Evolutionary conservation across 2,329 filamentous ascomycete species (phyloP), one percentile per base, ranked within the genome.

Genomic region (Trichophaea hybrida): DNA sequence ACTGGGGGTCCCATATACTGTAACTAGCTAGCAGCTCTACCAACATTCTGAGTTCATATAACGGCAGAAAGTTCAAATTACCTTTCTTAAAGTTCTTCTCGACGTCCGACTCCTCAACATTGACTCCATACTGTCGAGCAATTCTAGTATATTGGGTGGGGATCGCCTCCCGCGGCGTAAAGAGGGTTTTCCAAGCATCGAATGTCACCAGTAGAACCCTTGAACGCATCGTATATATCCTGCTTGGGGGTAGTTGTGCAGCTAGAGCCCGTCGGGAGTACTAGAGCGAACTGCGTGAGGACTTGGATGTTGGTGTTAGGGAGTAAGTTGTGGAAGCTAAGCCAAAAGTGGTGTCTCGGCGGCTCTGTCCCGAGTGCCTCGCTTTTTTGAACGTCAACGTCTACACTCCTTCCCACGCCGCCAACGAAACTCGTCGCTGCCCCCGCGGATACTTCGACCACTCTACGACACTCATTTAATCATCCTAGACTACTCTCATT

Each of bases 121-220:
- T 65, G 44, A 82, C 66, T 2, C 80, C 80, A 67, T 77, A 74
- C 56, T 73, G 70, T 15, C 74, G 69, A 1, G 80, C 81, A 1
- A 78, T 72, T 17, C 74, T 70, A 40, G 71, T 74, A 68, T 85
- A 85, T 65, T 82, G 78, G 56, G 72, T 68, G 4, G 74, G 72
- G 6, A 84, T 75, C 1, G 78, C 71, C 7, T 68, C 66, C 53
- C 72, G 75, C 0, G 80, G 80, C 8, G 70, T 72, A 70, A 82
- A 83, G 1, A 85, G 72, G 0, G 81, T 85, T n/a, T 78, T 80
- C 65, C 83, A 84, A 4, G 81, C 81, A 68, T 85, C 81, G 57
- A 84, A 79, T 61, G 79, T 80, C 1, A 84, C 69, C 0, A 84
- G 70, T 1, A 84, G 73, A 61, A 80, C 78, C 15, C 57, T 10